Percentiles rank a stretch among this genome's conserved stretches.
These are phyloP conservation scores for Eimeria falciformis DNA, from an alignment of 169 alveolate genomes.

Conservation along the genomic window DNA sequence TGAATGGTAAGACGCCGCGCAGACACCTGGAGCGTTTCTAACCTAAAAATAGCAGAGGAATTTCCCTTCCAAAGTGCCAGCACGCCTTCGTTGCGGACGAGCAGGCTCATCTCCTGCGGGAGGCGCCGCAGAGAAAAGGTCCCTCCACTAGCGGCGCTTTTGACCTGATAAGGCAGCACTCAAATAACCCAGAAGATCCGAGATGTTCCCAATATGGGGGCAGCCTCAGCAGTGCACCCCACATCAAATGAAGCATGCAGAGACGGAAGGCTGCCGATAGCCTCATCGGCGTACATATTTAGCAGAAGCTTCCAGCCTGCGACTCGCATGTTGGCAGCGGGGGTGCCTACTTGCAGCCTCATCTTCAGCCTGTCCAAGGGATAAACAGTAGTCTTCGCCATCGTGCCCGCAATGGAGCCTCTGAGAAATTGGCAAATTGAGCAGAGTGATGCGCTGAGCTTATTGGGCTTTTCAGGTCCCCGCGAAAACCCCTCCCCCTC, in stretches of 20 bases:
- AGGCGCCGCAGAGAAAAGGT: background rate
- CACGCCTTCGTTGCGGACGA: background rate
- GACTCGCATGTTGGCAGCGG: background rate
- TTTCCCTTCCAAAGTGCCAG: constrained; percentile 27
- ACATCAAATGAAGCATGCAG: background rate
- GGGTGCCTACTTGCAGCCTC: constrained; percentile 6
- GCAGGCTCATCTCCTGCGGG: background rate
- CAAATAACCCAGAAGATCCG: background rate
- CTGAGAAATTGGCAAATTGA: constrained; percentile 12
- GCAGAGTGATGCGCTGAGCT: constrained; percentile 26
- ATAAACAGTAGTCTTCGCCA: constrained; percentile 49
- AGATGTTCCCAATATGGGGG: background rate
- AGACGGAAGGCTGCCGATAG: background rate
- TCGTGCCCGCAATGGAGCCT: constrained; percentile 65
- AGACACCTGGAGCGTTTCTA: constrained; percentile 86
- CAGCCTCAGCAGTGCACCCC: background rate
- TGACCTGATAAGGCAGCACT: constrained; percentile 4
- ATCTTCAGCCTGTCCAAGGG: constrained; percentile 66
- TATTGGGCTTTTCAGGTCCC: background rate
- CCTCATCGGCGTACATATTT: background rate
- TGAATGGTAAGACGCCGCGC: constrained; percentile 84
- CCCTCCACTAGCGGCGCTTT: background rate
- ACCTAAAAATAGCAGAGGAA: constrained; percentile 78
- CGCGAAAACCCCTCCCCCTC: background rate
- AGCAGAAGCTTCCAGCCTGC: background rate